Conservation (phyloP, 441 rosid species). For the Erodium trifolium region DNA sequence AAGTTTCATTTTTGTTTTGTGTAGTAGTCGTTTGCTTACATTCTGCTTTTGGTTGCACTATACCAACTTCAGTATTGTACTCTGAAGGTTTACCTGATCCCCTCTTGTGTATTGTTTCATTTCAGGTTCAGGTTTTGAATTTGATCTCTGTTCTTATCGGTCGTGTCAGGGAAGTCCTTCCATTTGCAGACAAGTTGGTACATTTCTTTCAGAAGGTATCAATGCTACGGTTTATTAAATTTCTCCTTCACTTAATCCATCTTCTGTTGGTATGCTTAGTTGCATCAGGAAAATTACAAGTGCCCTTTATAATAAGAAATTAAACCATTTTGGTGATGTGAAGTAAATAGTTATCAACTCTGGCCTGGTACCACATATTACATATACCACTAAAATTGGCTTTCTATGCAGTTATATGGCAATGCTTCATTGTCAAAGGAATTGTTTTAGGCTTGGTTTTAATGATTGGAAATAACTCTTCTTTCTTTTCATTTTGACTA, state of each 20-base stretch:
- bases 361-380: not conserved
- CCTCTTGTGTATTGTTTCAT: constrained; percentile 8
- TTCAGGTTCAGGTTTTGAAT: constrained; percentile 94
- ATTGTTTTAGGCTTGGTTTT: not conserved
- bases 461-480: constrained; percentile 12
- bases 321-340: not conserved
- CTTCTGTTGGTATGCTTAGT: not conserved
- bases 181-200: constrained; percentile 68
- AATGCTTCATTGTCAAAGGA: not conserved
- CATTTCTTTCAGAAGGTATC: constrained; percentile 86
- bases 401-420: not conserved
- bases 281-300: not conserved
- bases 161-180: constrained; percentile 65
- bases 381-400: not conserved
- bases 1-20: not conserved
- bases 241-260: not conserved
- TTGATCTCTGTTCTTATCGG: constrained; percentile 85
- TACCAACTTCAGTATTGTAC: not conserved
- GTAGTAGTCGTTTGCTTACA: not conserved
- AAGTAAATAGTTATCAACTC: not conserved
- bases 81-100: not conserved
- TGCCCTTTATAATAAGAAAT: not conserved
- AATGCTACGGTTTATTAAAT: not conserved
- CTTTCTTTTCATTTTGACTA: constrained; percentile 22
- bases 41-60: not conserved